Base-by-base conservation (phyloP, 805 yeast species). In the Teunomyces kruisii region DNA sequence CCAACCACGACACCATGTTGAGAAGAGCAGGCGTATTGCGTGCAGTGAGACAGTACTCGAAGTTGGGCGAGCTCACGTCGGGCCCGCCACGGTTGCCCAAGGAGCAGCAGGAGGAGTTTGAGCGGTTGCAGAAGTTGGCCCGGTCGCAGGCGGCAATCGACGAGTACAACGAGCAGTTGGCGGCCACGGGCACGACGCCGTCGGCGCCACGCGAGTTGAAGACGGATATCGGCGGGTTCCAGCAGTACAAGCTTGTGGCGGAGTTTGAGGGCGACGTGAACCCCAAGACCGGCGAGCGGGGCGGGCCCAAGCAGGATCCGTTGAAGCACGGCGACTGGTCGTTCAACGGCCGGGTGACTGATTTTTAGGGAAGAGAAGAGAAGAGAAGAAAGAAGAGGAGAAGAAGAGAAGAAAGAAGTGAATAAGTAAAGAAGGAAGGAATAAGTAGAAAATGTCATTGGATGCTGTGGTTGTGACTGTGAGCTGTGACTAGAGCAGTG, bases 281-380 rank as follows among this genome's bases (percentile, higher is more conserved):
- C 61, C 99, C 99, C 0, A 78, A 73, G 46, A 94, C 99, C 0
- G 99, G 99, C 3, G 99, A 94, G 67, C 75, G 85, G 16, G 96
- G 96, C 39, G 99, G 99, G 0, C 99, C 99, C 19, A 94, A 94
- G 59, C 98, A 94, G 64, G 97, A 94, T 59, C 99, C 99, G 0
- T 74, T 89, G 51, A 81, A 83, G 56, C 92, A 88, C 56, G 90
- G 90, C 13, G 65, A 65, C 41, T 94, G 95, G 80, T 84, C 97
- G 7, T 94, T 85, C 65, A 92, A 94, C 59, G 99, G 99, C 0
- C 80, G 98, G 61, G 97, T 89, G 26, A 92, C 98, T 1, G 99
- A 94, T 63, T 94, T 94, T 59, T 94, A 54, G 40, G 31, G 17
- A 30, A 9, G 10, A n/a, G 13, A n/a, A n/a, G n/a, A n/a, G n/a